A percentile compares a stretch with the other conserved stretches of the same genome.
Conservation (phyloP, 2,329 filamentous ascomycete genomes). For the Aspergillus arachidicola region DNA sequence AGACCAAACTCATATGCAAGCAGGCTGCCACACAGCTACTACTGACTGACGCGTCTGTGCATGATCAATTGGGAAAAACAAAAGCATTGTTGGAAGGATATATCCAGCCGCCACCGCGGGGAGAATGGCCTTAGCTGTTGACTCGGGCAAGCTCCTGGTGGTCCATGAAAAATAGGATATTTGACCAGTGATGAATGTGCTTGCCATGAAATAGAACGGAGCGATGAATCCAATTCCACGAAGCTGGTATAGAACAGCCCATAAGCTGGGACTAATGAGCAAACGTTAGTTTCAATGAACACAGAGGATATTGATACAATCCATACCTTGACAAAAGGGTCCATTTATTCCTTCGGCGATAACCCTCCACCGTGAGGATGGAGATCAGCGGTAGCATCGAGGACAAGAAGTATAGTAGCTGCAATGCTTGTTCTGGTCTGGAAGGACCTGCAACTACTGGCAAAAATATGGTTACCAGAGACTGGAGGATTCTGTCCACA, state of each 20-base stretch:
- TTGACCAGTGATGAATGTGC: neutral
- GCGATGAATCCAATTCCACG: neutral
- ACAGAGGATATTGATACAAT: neutral
- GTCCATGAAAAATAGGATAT: neutral
- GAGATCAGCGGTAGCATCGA: neutral
- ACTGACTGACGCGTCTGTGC: neutral
- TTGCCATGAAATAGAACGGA: neutral
- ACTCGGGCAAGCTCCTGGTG: neutral
- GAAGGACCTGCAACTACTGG: neutral
- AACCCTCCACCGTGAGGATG: neutral
- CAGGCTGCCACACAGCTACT: neutral
- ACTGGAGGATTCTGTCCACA: neutral
- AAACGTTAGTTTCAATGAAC: neutral
- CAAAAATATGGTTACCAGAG: neutral
- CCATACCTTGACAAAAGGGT: neutral
- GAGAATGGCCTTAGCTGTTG: neutral
- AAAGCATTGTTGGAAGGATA: neutral
- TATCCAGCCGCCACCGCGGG: neutral
- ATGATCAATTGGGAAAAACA: neutral
- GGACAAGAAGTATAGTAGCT: neutral
- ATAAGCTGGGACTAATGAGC: neutral
- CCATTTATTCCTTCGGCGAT: neutral
- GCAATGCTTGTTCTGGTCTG: neutral
- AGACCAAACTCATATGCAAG: neutral
- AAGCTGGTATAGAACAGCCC: neutral